Conservation (phyloP, 75 land plant species). For the Sequoia sempervirens region DNA sequence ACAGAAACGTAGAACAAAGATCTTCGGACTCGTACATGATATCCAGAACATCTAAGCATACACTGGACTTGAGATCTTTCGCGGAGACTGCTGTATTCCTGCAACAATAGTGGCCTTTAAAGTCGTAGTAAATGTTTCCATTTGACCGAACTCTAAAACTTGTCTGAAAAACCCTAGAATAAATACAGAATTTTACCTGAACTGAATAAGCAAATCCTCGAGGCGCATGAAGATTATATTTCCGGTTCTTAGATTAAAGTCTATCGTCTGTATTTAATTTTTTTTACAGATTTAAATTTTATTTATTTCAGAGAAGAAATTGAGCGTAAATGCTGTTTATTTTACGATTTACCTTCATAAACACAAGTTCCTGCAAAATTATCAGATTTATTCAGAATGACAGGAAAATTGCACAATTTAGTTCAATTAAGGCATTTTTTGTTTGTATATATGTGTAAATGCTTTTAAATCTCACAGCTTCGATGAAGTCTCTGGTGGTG, state of each 20-base stretch:
- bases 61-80: conserved; percentile 27
- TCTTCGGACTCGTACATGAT: conserved; percentile 58
- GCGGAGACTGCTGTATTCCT: conserved; percentile 43
- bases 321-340: background rate
- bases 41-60: conserved; percentile 65
- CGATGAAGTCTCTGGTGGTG: conserved; percentile 47
- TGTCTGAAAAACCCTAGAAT: background rate
- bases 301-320: background rate
- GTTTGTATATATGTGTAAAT: background rate
- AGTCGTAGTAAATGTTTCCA: background rate
- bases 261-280: conserved; percentile 24
- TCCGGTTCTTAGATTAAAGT: conserved; percentile 46
- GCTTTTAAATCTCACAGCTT: conserved; percentile 41
- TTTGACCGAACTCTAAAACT: background rate
- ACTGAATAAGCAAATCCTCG: conserved; percentile 46
- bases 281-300: conserved; percentile 2
- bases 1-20: conserved; percentile 14
- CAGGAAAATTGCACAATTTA: background rate
- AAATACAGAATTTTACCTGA: conserved; percentile 33
- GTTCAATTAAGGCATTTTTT: background rate
- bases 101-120: background rate
- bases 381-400: background rate
- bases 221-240: conserved; percentile 33
- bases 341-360: conserved; percentile 47
- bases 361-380: conserved; percentile 46